phyloP scores from a whole-genome alignment of 2,329 filamentous ascomycete genomes.

The Moelleriella libera region DNA sequence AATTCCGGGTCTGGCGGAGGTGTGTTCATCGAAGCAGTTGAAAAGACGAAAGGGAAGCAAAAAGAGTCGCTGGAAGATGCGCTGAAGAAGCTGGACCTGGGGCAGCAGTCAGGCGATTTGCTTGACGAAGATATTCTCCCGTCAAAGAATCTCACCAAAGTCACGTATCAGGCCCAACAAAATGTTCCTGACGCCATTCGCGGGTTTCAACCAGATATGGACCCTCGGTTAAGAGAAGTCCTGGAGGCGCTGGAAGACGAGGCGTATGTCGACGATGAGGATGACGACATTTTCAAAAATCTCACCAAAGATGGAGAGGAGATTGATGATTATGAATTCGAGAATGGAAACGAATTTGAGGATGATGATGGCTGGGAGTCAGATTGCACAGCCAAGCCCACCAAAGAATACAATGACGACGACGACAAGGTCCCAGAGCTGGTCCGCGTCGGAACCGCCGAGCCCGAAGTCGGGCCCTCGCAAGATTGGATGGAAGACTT shows the following conservation, averaged over 20 bases:
- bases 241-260: slow-evolving; percentile 92
- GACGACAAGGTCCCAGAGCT: slow-evolving; percentile 34
- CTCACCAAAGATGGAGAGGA: slow-evolving; percentile 58
- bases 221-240: slow-evolving; percentile 78
- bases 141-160: slow-evolving; percentile 61
- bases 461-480: slow-evolving; percentile 47
- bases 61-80: slow-evolving; percentile 76
- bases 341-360: slow-evolving; percentile 45
- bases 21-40: slow-evolving; percentile 69
- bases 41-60: slow-evolving; percentile 58
- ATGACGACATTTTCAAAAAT: slow-evolving; percentile 73
- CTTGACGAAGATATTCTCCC: slow-evolving; percentile 65
- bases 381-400: slow-evolving; percentile 77
- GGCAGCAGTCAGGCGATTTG: slow-evolving; percentile 39
- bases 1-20: slow-evolving; percentile 53
- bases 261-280: slow-evolving; percentile 76
- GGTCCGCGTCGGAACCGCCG: slow-evolving; percentile 26
- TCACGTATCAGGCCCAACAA: slow-evolving; percentile 85
- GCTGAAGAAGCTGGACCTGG: slow-evolving; percentile 46
- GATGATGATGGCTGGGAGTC: slow-evolving; percentile 87
- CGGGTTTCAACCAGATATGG: slow-evolving; percentile 97
- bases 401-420: slow-evolving; percentile 39
- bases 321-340: slow-evolving; percentile 63
- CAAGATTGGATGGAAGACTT: slow-evolving; percentile 88
- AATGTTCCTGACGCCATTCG: slow-evolving; percentile 81